Evolutionary conservation across 2,329 filamentous ascomycete species (phyloP).

Genomic region (Sporothrix sp.): DNA sequence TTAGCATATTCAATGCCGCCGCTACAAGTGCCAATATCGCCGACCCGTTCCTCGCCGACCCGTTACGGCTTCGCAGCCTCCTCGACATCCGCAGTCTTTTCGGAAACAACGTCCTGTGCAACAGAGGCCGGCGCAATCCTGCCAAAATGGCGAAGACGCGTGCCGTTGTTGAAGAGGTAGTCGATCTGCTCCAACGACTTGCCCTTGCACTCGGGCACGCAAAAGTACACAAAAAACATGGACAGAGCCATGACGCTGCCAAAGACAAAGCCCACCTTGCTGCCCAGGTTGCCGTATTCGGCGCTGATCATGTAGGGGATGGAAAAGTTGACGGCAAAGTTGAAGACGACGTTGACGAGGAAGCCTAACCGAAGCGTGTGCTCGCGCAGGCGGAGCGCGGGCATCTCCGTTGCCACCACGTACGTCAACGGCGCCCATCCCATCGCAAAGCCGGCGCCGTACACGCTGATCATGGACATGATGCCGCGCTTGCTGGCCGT

Average conservation of each 20-base stretch:
- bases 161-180: slow-evolving; percentile 2
- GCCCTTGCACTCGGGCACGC: slow-evolving; percentile 11
- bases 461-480: slow-evolving; percentile 26
- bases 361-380: slow-evolving; percentile 20
- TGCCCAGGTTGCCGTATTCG: slow-evolving; percentile 11
- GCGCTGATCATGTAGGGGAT: slow-evolving; percentile 11
- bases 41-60: no score
- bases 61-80: neutral
- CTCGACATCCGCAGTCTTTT: neutral
- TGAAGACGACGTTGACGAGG: neutral
- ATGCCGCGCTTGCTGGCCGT: neutral
- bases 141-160: slow-evolving; percentile 1
- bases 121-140: neutral
- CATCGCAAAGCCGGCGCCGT: slow-evolving; percentile 23
- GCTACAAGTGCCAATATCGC: no score
- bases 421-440: slow-evolving; percentile 29
- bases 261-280: slow-evolving; percentile 13
- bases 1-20: no score
- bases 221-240: slow-evolving; percentile 8
- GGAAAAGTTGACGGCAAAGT: slow-evolving; percentile 11
- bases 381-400: slow-evolving; percentile 25
- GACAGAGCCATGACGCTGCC: neutral
- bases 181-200: slow-evolving; percentile 11
- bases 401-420: slow-evolving; percentile 28
- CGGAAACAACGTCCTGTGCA: neutral